Base-by-base conservation (phyloP, 2,329 filamentous ascomycete genomes). In the Thelonectria olida region DNA sequence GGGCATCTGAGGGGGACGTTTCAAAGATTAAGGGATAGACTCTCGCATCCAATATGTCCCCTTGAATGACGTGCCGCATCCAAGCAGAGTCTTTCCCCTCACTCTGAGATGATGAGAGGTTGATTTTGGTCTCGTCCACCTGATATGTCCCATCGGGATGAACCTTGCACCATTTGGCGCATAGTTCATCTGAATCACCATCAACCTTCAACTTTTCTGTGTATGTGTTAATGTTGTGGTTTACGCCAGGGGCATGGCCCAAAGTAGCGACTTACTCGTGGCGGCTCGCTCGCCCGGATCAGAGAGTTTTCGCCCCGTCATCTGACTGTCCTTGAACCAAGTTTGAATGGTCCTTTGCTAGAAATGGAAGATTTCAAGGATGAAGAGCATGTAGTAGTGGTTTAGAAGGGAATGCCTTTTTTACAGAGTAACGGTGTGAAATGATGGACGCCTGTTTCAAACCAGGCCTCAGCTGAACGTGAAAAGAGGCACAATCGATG, bases 1-100 rank as follows among this genome's bases (percentile, higher is more conserved):
- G 36, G 5, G 49, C 41, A 13, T 48, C 42, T 4, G 36, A 22
- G 4, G 22, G 50, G 31, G 20, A 3, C 9, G 12, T 22, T 12
- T 34, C 23, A n/a, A 59, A 54, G 25, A 59, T 36, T 7, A 59
- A 20, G 20, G 50, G 56, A 42, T 49, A 48, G 31, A 58, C 25
- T 13, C 39, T 53, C 9, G 56, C 56, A 12, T 47, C n/a, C 2
- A 58, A 20, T 1, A 34, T 13, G 25, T 27, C 47, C 9, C 56
- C 56, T 15, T 41, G 49, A 22, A 58, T 7, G 17, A 58, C 49
- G 5, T 53, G 5, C 2, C 51, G 31, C 49, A 58, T 42, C 23
- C 27, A 48, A 5, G 31, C 10, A 12, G 10, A 22, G 25, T 58
- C 56, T n/a, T 49, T 13, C 7, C 19, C 42, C 13, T 58, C 23